phyloP scores from a whole-genome alignment of 202 grass and related monocot species.

The Brachypodium distachyon region DNA sequence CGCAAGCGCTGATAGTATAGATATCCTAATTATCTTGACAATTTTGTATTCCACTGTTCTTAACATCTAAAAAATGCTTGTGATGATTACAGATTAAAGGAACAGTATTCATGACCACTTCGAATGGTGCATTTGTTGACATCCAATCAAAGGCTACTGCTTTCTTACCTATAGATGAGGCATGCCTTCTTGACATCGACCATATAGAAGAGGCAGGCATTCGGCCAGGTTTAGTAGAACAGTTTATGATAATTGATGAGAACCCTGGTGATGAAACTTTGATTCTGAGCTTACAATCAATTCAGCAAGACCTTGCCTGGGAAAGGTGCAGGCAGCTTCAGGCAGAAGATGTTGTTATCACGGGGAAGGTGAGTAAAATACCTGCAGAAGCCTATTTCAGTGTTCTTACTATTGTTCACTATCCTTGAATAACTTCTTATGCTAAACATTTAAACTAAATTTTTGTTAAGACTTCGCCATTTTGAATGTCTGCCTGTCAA shows the following conservation, averaged over 20 bases:
- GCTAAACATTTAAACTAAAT: neutral
- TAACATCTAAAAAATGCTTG: constrained; percentile 16
- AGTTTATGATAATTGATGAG: constrained; percentile 83
- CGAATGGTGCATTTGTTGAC: constrained; percentile 66
- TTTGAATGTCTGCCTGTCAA: neutral
- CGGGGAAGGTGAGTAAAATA: constrained; percentile 67
- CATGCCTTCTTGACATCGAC: constrained; percentile 62
- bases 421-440: neutral
- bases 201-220: constrained; percentile 79
- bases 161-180: constrained; percentile 73
- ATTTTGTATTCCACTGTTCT: neutral
- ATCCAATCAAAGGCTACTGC: constrained; percentile 77
- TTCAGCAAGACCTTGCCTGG: constrained; percentile 84
- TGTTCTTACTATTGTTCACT: neutral
- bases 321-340: constrained; percentile 91
- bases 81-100: constrained; percentile 68
- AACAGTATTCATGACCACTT: constrained; percentile 62
- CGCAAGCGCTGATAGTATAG: neutral
- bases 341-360: constrained; percentile 68
- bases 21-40: neutral
- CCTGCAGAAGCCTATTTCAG: neutral
- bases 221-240: constrained; percentile 63
- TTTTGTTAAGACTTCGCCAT: neutral
- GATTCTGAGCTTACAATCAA: constrained; percentile 70
- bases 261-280: constrained; percentile 61